These are phyloP conservation scores for Avena sativa DNA, from an alignment of 176 grass and related monocot species.

Conservation along the genomic window DNA sequence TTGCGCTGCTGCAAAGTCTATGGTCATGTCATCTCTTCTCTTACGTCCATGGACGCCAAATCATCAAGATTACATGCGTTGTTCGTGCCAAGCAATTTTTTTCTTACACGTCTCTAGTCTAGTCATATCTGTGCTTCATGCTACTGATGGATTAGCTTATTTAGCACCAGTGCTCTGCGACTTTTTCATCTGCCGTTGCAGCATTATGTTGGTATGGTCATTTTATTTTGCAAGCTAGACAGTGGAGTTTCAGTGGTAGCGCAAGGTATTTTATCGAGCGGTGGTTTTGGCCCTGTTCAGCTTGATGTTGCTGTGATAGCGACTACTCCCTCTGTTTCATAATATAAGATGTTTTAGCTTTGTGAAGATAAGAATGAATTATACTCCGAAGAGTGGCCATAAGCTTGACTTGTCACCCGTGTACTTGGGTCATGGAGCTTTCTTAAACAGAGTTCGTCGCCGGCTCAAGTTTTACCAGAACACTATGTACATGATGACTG, in stretches of 20 bases:
- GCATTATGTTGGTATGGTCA: neutral
- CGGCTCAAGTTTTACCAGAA: neutral
- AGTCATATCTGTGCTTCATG: neutral
- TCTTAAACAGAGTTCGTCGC: neutral
- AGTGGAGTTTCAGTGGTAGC: too few relatives aligned
- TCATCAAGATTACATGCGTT: neutral
- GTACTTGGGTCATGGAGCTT: neutral
- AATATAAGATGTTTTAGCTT: too few relatives aligned
- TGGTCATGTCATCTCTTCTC: constrained; percentile 3
- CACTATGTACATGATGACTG: too few relatives aligned
- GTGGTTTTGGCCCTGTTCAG: too few relatives aligned
- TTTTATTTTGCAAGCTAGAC: neutral
- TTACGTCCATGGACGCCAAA: neutral
- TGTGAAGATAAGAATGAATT: too few relatives aligned
- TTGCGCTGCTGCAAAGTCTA: constrained; percentile 16
- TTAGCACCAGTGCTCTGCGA: neutral
- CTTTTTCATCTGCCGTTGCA: neutral
- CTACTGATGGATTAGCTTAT: neutral
- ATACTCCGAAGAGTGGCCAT: neutral
- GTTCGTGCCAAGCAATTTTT: neutral
- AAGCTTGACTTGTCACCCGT: neutral
- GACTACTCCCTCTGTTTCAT: too few relatives aligned
- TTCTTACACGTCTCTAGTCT: too few relatives aligned
- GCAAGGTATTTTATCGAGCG: too few relatives aligned
- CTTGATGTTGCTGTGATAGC: too few relatives aligned